Percentiles rank a stretch among this genome's conserved stretches.
Evolutionary conservation across 2,329 filamentous ascomycete genomes (phyloP).

Genomic region (Tolypocladium album): DNA sequence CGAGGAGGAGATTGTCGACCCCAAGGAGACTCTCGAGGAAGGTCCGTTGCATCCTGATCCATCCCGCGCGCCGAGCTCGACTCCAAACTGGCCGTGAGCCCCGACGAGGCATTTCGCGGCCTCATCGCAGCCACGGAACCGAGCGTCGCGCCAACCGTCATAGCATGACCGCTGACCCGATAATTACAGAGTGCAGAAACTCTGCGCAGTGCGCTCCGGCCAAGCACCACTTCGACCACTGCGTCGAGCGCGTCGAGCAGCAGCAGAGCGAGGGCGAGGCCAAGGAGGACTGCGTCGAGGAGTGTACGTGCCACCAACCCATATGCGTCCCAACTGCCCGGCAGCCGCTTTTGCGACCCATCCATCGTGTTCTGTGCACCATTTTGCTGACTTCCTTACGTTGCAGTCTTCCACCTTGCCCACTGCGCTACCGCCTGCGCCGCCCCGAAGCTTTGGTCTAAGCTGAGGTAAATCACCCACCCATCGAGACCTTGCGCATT

Average conservation of each 20-base stretch:
- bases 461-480: slow-evolving; percentile 64
- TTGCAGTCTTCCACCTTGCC: slow-evolving; percentile 92
- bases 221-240: slow-evolving; percentile 99
- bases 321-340: not conserved
- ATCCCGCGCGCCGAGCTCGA: not conserved
- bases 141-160: not conserved
- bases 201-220: slow-evolving; percentile 72
- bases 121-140: not conserved
- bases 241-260: slow-evolving; percentile 74
- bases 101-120: slow-evolving; percentile 9
- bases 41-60: slow-evolving; percentile 49
- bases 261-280: slow-evolving; percentile 58
- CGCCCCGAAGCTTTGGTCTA: slow-evolving; percentile 88
- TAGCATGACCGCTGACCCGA: slow-evolving; percentile 10
- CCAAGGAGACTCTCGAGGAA: slow-evolving; percentile 82
- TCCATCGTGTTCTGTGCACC: not conserved
- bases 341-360: not conserved
- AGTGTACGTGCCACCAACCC: slow-evolving; percentile 64
- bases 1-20: slow-evolving; percentile 76
- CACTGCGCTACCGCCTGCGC: slow-evolving; percentile 92
- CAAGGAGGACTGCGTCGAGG: slow-evolving; percentile 95
- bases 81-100: not conserved
- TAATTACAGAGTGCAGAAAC: slow-evolving; percentile 69
- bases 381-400: not conserved
- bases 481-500: not conserved